Base-by-base conservation (phyloP, 768 basidiomycete species). In the Podaxis rugospora region DNA sequence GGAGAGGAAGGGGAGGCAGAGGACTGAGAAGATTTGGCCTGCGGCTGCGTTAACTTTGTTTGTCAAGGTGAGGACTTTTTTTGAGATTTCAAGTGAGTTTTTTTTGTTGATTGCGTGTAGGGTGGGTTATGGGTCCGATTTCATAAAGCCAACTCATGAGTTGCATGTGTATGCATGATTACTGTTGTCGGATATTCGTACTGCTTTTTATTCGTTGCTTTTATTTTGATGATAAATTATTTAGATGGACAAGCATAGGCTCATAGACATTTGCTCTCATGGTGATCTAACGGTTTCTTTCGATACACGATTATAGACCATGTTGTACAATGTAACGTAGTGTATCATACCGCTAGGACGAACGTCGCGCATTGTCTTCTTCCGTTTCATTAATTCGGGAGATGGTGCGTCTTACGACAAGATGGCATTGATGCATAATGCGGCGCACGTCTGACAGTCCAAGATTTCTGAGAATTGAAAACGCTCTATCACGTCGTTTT, bases 31-130 rank as follows among this genome's bases (percentile, higher is more conserved):
- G 65, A 75, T 89, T 35, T 84, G 84, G 75, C 89, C 88, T 13
- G 79, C 79, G 5, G 81, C 82, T 50, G 83, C 86, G 2, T 66
- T 91, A 70, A 89, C 87, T 0, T 67, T 90, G 14, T 89, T 81
- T 64, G 75, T 85, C 57, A 90, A 89, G 77, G 89, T 86, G 36
- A 49, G 80, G 67, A 13, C n/a, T 39, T 46, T 6, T 4, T 54
- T 47, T 10, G 21, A 25, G 14, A 21, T 37, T 37, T 16, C 6
- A 7, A 13, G 3, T 18, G 52, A 6, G 7, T 54, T 44, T 63
- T 44, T 62, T 54, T 61, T 27, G 55, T 25, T 61, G 10, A 36
- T 18, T 16, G 50, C 58, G 27, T 35, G 3, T 57, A 85, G 84
- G 81, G 84, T 51, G 84, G 84, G 6, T 66, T 86, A 55, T 86